Evolutionary conservation across 139 green algal genomes (phyloP), one percentile per base, ranked within the genome.

Genomic region (Chlamydomonas sphaeroides): DNA sequence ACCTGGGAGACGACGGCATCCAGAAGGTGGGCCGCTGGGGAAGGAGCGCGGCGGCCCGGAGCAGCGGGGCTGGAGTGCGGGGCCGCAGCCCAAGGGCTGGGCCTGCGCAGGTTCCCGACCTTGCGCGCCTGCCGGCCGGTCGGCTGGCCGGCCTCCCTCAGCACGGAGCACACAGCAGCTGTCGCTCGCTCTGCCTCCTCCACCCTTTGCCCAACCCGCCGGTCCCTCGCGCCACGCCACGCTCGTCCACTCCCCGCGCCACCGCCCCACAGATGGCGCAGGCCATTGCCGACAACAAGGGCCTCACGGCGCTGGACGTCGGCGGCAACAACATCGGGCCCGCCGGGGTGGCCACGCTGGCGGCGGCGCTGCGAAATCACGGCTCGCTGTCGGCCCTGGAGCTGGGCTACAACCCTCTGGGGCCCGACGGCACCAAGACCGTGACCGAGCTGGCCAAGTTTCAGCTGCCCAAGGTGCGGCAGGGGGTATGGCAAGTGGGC

Each of bases 371-470:
- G 5, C 84, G 87, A 67, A 92, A 92, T 53, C 93, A 95, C 77
- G 65, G 69, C 5, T 81, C 63, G 48, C 85, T 98, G 18, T 63
- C 56, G 2, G 91, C 86, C 11, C 80, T 99, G 74, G 97, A 98
- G 85, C 80, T 99, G 69, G 94, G 93, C 1, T 99, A 98, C 91
- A 99, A 99, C 88, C 97, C 97, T 26, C 93, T 99, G 11, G 95
- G 94, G 0, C 59, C 89, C 0, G 87, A 94, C 36, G 97, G 97
- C 30, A 89, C 90, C 20, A 93, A 95, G 63, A 88, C 88, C 5
- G 69, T 99, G 21, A 90, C 91, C 23, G 91, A 98, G 48, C 84
- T 94, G 0, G 49, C 96, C 65, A 99, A 99, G 88, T 98, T 98
- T 78, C 85, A 96, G 69, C 87, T 96, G 66, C 56, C 65, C 28